Conservation (phyloP, 345 rosid genomes). For the Balakata baccata region DNA sequence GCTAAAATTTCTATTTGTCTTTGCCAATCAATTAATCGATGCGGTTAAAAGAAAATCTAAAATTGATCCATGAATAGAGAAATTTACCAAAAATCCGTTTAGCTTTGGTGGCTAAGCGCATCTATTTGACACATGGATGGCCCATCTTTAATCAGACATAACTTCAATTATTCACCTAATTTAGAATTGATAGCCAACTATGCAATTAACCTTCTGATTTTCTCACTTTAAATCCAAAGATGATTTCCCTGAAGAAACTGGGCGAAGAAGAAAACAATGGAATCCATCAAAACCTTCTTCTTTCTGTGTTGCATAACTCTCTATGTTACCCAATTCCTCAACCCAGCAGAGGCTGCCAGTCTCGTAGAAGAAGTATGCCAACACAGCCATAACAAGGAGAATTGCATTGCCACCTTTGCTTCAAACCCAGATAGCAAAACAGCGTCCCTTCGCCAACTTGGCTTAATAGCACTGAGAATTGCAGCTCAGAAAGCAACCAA, state of each 20-base stretch:
- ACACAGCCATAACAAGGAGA: constrained; percentile 31
- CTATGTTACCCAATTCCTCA: constrained; percentile 15
- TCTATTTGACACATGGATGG: not conserved
- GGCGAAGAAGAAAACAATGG: constrained; percentile 24
- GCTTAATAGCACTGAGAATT: constrained; percentile 40
- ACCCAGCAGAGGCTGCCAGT: not conserved
- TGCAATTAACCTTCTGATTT: not conserved
- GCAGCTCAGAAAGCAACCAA: constrained; percentile 47
- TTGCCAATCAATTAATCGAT: not conserved
- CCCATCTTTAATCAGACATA: too few relatives aligned
- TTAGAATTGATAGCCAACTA: not conserved
- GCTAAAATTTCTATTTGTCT: too few relatives aligned
- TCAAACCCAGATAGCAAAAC: constrained; percentile 36
- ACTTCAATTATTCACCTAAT: not conserved
- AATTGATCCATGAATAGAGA: not conserved
- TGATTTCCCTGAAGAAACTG: not conserved
- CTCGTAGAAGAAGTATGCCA: constrained; percentile 39
- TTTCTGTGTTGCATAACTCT: constrained; percentile 23
- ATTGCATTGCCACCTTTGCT: constrained; percentile 47
- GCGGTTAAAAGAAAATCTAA: not conserved
- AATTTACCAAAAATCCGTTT: not conserved
- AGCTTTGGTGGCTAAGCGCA: constrained; percentile 10
- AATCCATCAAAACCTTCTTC: constrained; percentile 10
- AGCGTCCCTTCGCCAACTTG: constrained; percentile 43
- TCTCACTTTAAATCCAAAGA: not conserved